Evolutionary conservation across 1,284 basidiomycete species (phyloP).

Genomic region (Heterobasidion occidentale): DNA sequence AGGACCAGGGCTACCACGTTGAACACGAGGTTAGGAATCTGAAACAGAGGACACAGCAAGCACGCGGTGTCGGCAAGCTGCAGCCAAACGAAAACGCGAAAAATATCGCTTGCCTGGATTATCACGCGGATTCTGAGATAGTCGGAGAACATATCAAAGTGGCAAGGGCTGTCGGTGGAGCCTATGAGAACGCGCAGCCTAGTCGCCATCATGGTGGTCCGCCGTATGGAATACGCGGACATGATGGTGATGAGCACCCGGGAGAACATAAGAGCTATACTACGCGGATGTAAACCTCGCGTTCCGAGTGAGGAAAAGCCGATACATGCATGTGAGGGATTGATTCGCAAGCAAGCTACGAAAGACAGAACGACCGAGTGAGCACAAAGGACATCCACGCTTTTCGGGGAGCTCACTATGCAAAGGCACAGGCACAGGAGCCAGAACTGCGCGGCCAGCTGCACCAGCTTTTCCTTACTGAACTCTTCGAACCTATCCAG

Average conservation of each 20-base stretch:
- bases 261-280: too few species aligned
- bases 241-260: too few species aligned
- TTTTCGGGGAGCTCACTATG: background rate
- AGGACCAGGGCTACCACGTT: background rate
- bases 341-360: slow-evolving; percentile 38
- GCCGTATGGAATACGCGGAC: too few species aligned
- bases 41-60: background rate
- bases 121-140: slow-evolving; percentile 33
- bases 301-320: slow-evolving; percentile 40
- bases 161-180: slow-evolving; percentile 34
- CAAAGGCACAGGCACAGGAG: background rate
- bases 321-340: slow-evolving; percentile 45
- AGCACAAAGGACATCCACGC: background rate
- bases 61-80: background rate
- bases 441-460: background rate
- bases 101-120: slow-evolving; percentile 31
- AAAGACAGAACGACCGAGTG: background rate
- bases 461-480: background rate
- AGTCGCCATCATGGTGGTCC: slow-evolving; percentile 11
- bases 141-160: slow-evolving; percentile 33
- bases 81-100: background rate
- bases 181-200: slow-evolving; percentile 29
- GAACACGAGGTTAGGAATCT: background rate
- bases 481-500: background rate
- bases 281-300: slow-evolving; percentile 15